Evolutionary conservation across 352 stramenopile genomes (phyloP).

Genomic region (Lagenidium sp.): DNA sequence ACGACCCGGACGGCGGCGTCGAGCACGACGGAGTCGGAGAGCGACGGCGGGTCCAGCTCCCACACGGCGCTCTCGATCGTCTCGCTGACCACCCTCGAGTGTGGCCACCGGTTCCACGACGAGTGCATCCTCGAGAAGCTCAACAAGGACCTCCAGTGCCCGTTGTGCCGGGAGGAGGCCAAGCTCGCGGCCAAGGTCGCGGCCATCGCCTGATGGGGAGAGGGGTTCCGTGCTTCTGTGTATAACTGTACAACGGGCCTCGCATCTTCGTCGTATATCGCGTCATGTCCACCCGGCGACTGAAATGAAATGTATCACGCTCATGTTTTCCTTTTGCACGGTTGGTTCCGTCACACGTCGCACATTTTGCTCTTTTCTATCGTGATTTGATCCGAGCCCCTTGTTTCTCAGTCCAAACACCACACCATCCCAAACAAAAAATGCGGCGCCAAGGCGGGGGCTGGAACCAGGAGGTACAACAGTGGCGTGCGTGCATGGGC

Average conservation of each 20-base stretch:
- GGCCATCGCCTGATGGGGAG: no score
- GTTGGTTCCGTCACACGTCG: not conserved
- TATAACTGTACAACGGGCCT: no score
- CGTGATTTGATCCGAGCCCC: no score
- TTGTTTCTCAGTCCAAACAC: no score
- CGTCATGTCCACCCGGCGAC: no score
- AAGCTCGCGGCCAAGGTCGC: no score
- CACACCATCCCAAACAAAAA: not conserved
- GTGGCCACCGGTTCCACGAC: slow-evolving; percentile 80
- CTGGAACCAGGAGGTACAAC: slow-evolving; percentile 63
- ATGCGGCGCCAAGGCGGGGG: slow-evolving; percentile 43
- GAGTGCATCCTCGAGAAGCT: slow-evolving; percentile 82
- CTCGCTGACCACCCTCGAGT: slow-evolving; percentile 66
- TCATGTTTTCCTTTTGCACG: no score
- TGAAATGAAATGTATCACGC: no score
- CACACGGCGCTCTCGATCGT: slow-evolving; percentile 13
- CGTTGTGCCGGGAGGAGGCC: slow-evolving; percentile 26
- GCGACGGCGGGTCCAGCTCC: slow-evolving; percentile 20
- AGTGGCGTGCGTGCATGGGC: no score
- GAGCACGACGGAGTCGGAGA: slow-evolving; percentile 4
- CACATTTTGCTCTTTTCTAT: no score
- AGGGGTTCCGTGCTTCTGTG: no score
- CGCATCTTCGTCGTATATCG: no score
- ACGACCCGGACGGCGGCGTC: slow-evolving; percentile 14
- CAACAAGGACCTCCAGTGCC: slow-evolving; percentile 61